Percentiles rank a stretch among this genome's conserved stretches.
These are phyloP conservation scores for Apium graveolens DNA, from an alignment of 129 eudicot species.

Conservation along the genomic window DNA sequence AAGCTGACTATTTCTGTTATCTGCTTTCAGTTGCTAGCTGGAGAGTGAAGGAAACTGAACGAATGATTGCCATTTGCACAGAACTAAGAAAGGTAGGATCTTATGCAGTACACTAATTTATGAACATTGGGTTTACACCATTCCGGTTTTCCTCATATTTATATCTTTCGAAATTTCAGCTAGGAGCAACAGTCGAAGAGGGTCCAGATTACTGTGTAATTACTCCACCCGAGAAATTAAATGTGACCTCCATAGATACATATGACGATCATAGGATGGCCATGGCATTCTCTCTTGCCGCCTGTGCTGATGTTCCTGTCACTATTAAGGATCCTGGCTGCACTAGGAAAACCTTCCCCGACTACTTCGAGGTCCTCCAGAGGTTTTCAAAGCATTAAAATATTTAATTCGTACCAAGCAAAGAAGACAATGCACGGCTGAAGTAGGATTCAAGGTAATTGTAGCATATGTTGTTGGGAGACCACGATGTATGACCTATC, in stretches of 20 bases:
- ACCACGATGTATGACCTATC: not conserved
- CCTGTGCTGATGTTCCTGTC: slow-evolving; percentile 91
- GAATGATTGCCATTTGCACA: slow-evolving; percentile 98
- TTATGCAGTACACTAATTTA: not conserved
- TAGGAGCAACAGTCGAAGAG: slow-evolving; percentile 96
- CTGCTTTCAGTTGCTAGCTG: slow-evolving; percentile 87
- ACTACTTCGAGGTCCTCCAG: slow-evolving; percentile 89
- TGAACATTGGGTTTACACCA: not conserved
- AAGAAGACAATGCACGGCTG: not conserved
- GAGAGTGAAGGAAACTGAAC: slow-evolving; percentile 98
- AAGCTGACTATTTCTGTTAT: not conserved
- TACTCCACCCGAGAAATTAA: slow-evolving; percentile 87
- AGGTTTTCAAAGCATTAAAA: slow-evolving; percentile 59
- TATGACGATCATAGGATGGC: slow-evolving; percentile 98
- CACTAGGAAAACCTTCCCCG: slow-evolving; percentile 93
- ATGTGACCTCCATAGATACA: slow-evolving; percentile 74
- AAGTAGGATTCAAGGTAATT: not conserved
- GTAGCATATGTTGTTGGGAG: not conserved
- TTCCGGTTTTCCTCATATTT: not conserved
- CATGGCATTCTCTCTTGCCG: slow-evolving; percentile 99
- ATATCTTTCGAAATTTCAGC: slow-evolving; percentile 30
- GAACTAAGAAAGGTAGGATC: slow-evolving; percentile 76
- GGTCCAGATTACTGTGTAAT: slow-evolving; percentile 91
- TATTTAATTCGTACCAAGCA: not conserved
- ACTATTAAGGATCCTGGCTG: slow-evolving; percentile 89